A percentile compares a stretch with the other conserved stretches of the same genome.
Conservation (phyloP, 345 rosid genomes). For the Balakata baccata region DNA sequence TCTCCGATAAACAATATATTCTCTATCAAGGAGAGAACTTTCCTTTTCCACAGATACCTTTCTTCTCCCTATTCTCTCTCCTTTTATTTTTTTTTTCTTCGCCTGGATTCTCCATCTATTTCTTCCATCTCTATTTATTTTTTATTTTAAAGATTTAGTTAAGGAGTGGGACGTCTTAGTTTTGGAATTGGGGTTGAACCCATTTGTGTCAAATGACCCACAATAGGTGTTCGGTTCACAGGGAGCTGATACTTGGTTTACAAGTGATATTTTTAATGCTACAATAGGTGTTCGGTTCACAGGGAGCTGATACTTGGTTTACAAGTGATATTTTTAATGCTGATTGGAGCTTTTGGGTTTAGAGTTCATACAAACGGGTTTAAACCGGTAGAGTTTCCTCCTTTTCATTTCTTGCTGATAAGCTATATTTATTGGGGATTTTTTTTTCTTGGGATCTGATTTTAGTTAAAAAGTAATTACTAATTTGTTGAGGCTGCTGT, state of each 20-base stretch:
- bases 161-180: too few species aligned
- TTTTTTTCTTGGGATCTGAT: too few species aligned
- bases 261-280: constrained; percentile 34
- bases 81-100: too few species aligned
- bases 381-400: constrained; percentile 13
- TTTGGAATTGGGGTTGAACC: constrained; percentile 2
- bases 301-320: constrained; percentile 33
- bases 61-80: constrained; percentile 11
- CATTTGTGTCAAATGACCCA: constrained; percentile 21
- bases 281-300: constrained; percentile 25
- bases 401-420: neutral
- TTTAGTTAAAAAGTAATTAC: neutral
- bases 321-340: constrained; percentile 33
- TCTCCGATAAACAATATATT: too few species aligned
- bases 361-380: neutral
- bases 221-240: constrained; percentile 24
- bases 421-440: too few species aligned
- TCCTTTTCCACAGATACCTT: constrained; percentile 29
- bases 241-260: constrained; percentile 33
- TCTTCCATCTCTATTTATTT: constrained; percentile 8
- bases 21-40: constrained; percentile 23
- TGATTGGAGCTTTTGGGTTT: neutral
- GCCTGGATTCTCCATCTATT: constrained; percentile 16
- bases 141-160: too few species aligned
- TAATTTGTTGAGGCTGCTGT: constrained; percentile 10